Evolutionary conservation across 352 stramenopile species (phyloP), one percentile per base, ranked within the genome.

Genomic region (Phytophthora europaea): DNA sequence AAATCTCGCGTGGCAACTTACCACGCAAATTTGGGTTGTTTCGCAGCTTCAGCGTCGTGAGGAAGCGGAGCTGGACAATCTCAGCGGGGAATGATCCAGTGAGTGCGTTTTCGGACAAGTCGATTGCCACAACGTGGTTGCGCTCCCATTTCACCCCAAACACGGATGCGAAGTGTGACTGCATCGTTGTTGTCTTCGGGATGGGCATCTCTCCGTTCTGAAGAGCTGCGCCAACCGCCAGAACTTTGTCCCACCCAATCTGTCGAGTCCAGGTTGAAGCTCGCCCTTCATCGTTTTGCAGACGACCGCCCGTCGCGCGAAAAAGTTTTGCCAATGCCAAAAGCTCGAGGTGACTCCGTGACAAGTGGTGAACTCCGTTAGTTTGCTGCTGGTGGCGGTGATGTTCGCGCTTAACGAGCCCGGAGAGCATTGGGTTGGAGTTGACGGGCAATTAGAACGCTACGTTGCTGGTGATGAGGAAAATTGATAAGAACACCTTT

Each of bases 71-170:
- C n/a, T 69, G 71, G 2, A 53, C 65, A 16, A 92, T 77, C 45
- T 87, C 75, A 38, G 59, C 65, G 0, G 85, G 83, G n/a, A 93
- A 67, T 22, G 20, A 71, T 0, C 86, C 87, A 8, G 59, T 45
- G n/a, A 94, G 72, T 26, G 70, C 81, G 50, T 94, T 94, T 3
- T 36, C 66, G 2, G 67, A 78, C 7, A 94, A 40, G 48, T 92
- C 87, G 45, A 94, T 78, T 2, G 75, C 51, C 6, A 92, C 73
- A 36, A 94, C 78, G 55, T 89, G 83, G 61, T 92, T 92, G 7
- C 75, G 72, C 33, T 90, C 79, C 83, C 85, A 94, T 13, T 75
- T 76, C 9, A 89, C 72, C 0, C 85, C 83, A 28, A 73, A 78
- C 2, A 91, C 68, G 0, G 20, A 67, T 1, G 75, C 53, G 22